Percentiles rank a stretch among this genome's conserved stretches.
phyloP scores from a whole-genome alignment of 148 eudicot genomes.

The Rhododendron mucronatum region DNA sequence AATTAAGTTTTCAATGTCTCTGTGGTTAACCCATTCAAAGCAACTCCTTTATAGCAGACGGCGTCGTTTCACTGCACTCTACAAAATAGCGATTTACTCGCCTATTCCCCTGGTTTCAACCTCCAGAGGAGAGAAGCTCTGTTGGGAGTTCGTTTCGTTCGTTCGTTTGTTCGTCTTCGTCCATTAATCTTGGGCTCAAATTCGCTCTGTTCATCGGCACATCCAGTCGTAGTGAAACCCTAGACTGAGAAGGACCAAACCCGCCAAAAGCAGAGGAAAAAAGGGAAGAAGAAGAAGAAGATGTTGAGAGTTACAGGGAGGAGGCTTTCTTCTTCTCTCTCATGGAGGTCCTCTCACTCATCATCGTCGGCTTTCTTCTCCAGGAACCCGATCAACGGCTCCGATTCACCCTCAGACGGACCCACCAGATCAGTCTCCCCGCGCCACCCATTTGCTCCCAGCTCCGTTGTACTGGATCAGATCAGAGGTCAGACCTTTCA shows the following conservation, averaged over 20 bases:
- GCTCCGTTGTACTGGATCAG: conserved; percentile 7
- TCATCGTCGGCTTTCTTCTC: not conserved
- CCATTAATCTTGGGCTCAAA: not conserved
- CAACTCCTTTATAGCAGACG: not conserved
- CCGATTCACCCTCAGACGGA: conserved; percentile 4
- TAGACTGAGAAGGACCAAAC: not conserved
- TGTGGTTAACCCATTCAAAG: too few species aligned
- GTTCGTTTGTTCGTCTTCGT: not conserved
- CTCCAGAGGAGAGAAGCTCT: not conserved
- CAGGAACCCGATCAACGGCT: not conserved
- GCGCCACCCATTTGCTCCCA: not conserved
- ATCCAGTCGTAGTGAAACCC: not conserved
- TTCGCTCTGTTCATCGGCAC: too few species aligned
- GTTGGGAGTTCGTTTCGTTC: not conserved
- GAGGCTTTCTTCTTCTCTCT: conserved; percentile 17
- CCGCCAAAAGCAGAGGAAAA: not conserved
- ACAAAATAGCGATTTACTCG: not conserved
- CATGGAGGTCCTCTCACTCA: conserved; percentile 6
- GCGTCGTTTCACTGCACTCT: not conserved
- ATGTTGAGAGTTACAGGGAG: conserved; percentile 5
- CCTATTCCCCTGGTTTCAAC: not conserved
- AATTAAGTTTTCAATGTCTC: too few species aligned
- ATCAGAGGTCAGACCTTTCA: conserved; percentile 5
- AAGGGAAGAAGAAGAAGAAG: not conserved
- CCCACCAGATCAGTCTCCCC: not conserved